Evolutionary conservation across 1,139 yeast genomes (phyloP), one percentile per base, ranked within the genome.

Genomic region (Candida neerlandica): DNA sequence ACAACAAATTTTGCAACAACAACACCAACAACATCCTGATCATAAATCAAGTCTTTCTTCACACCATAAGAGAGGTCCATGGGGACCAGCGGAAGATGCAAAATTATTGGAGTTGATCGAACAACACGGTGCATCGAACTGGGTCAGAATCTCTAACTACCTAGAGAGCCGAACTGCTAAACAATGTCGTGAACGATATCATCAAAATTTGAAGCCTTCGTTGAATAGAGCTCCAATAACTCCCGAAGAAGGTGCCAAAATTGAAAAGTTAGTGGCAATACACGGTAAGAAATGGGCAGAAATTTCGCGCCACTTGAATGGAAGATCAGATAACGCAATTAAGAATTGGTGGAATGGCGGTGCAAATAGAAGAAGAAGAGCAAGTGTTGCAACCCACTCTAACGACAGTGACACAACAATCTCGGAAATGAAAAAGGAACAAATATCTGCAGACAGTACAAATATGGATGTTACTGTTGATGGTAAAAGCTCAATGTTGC

Each of bases 291-390:
- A 89, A 61, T 91, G 97, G 97, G 97, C 97, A 1, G 96, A 89
- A 63, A 91, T 91, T 46, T 90, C 96, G 23, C 80, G 96, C 47
- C 96, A 89, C 66, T 70, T 91, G 54, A 86, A 88, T 56, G 96
- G 96, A 1, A 74, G 97, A 48, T 81, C 89, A 15, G 97, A 91
- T 67, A 91, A 91, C 66, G 94, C 96, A 27, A 89, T 91, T 58
- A 91, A 91, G 64, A 90, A 90, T 69, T 91, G 97, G 97, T 91
- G 96, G 97, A 91, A 91, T 62, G 96, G 96, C 6, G 95, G 96
- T 11, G 92, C 95, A 15, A 89, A 87, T 60, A 77, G 95, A 52
- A 71, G 96, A 55, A 77, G 90, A 58, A 65, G 89, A 54, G 84
- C 85, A 3, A 65, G 70, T 50, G 47, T 53, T 41, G 54, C 52